Percentiles rank a stretch among this genome's conserved stretches.
These are phyloP conservation scores for Leishmania mexicana DNA, from an alignment of 208 protist species.

Conservation along the genomic window DNA sequence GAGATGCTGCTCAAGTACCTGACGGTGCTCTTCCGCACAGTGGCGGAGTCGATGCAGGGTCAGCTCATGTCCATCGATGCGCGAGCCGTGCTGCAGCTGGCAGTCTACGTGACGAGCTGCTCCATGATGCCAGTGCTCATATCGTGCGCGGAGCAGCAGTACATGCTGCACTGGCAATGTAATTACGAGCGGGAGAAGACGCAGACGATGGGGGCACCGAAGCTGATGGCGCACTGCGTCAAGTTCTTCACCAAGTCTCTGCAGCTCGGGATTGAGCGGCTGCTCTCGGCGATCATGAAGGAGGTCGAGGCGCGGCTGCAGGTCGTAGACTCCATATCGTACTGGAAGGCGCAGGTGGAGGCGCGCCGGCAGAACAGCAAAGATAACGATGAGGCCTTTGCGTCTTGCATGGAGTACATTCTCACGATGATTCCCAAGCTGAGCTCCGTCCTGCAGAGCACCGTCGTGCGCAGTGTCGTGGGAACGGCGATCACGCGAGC, in stretches of 20 bases:
- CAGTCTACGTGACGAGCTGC: conserved; percentile 81
- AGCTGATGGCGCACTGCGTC: conserved; percentile 65
- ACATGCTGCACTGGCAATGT: conserved; percentile 79
- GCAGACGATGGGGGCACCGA: conserved; percentile 70
- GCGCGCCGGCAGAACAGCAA: conserved; percentile 29
- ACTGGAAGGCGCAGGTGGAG: conserved; percentile 73
- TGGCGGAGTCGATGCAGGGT: conserved; percentile 67
- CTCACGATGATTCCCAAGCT: conserved; percentile 72
- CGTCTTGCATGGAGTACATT: conserved; percentile 69
- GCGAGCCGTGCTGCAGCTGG: conserved; percentile 65
- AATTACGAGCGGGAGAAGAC: conserved; percentile 58
- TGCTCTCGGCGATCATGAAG: conserved; percentile 60
- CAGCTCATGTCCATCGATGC: conserved; percentile 60
- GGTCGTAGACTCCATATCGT: conserved; percentile 47
- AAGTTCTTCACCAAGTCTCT: conserved; percentile 72
- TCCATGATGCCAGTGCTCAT: conserved; percentile 78
- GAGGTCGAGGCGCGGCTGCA: conserved; percentile 70
- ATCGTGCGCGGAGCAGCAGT: conserved; percentile 88
- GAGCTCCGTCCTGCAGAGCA: conserved; percentile 54
- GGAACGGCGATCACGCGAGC: conserved; percentile 73
- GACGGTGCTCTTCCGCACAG: conserved; percentile 85
- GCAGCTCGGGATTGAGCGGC: conserved; percentile 77
- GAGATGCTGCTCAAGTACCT: conserved; percentile 93
- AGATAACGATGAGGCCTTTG: conserved; percentile 41
- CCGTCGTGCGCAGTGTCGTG: conserved; percentile 78